A percentile compares a stretch with the other conserved stretches of the same genome.
phyloP scores from a whole-genome alignment of 139 green algal species.

The Volvox reticuliferus region DNA sequence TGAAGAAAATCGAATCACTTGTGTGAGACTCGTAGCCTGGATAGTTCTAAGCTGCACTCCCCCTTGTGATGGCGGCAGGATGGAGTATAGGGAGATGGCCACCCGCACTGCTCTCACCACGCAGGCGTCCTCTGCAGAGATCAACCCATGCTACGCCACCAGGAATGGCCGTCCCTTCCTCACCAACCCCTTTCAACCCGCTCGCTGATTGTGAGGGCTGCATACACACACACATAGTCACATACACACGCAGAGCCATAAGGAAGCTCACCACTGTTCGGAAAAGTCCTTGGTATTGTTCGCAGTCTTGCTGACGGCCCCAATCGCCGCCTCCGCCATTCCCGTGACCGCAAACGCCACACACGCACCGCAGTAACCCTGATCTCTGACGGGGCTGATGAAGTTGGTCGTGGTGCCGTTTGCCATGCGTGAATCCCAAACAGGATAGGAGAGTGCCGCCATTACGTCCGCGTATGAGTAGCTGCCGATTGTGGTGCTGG shows the following conservation, averaged over 20 bases:
- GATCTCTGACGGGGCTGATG: constrained; percentile 72
- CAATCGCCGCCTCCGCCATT: neutral
- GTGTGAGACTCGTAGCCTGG: no score
- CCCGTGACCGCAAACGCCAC: constrained; percentile 61
- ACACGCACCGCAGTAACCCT: constrained; percentile 73
- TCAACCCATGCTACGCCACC: no score
- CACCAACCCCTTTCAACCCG: no score
- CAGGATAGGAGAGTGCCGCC: neutral
- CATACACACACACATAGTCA: neutral
- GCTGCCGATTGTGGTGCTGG: neutral
- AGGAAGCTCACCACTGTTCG: no score
- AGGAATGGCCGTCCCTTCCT: no score
- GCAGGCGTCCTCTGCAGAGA: no score
- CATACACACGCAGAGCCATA: neutral
- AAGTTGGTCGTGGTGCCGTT: constrained; percentile 20
- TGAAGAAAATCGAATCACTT: no score
- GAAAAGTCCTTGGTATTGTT: constrained; percentile 1
- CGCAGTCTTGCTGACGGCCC: neutral
- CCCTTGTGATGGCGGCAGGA: no score
- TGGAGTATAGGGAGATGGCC: no score
- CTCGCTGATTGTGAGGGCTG: no score
- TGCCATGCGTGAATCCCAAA: constrained; percentile 21
- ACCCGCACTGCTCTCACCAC: no score
- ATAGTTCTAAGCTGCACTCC: no score
- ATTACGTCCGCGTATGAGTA: constrained; percentile 6